Conservation (phyloP, 1,284 basidiomycete genomes). For the Apiotrichum mycotoxinovorans region DNA sequence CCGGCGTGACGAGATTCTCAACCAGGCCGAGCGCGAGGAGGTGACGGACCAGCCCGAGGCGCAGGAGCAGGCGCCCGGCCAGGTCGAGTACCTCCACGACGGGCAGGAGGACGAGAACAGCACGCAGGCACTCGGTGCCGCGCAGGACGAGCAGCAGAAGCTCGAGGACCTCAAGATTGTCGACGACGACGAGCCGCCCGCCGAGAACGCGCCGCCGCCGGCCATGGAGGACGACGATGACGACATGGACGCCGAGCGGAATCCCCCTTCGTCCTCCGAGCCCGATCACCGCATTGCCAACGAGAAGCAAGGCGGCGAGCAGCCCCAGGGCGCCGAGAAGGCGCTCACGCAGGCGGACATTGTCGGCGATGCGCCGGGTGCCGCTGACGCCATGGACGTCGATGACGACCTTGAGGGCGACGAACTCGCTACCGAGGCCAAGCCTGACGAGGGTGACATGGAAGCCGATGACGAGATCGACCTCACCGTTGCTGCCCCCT, state of each 20-base stretch:
- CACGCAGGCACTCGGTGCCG: constrained; percentile 86
- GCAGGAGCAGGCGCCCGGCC: constrained; percentile 56
- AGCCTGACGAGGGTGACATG: constrained; percentile 31
- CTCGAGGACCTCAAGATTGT: constrained; percentile 73
- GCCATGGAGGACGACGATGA: constrained; percentile 26
- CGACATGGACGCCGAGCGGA: constrained; percentile 2
- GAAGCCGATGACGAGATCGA: constrained; percentile 55
- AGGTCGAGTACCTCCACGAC: constrained; percentile 77
- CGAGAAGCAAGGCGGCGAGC: constrained; percentile 20
- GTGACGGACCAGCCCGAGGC: constrained; percentile 37
- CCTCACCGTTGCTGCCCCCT: constrained; percentile 56
- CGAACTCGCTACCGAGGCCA: constrained; percentile 32
- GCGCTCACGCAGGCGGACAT: constrained; percentile 50
- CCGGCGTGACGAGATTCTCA: constrained; percentile 78
- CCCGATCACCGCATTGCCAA: constrained; percentile 21
- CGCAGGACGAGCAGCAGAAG: constrained; percentile 73
- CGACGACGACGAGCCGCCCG: constrained; percentile 56
- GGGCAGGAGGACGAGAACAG: constrained; percentile 65
- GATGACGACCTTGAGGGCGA: constrained; percentile 43
- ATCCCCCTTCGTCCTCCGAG: constrained; percentile 7
- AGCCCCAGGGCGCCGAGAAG: constrained; percentile 40
- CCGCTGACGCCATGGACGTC: constrained; percentile 37
- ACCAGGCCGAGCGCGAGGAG: constrained; percentile 53
- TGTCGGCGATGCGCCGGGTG: constrained; percentile 23
- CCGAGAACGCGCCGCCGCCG: constrained; percentile 5